phyloP scores from a whole-genome alignment of 495 filamentous ascomycete species.

The Neurospora pannonica region DNA sequence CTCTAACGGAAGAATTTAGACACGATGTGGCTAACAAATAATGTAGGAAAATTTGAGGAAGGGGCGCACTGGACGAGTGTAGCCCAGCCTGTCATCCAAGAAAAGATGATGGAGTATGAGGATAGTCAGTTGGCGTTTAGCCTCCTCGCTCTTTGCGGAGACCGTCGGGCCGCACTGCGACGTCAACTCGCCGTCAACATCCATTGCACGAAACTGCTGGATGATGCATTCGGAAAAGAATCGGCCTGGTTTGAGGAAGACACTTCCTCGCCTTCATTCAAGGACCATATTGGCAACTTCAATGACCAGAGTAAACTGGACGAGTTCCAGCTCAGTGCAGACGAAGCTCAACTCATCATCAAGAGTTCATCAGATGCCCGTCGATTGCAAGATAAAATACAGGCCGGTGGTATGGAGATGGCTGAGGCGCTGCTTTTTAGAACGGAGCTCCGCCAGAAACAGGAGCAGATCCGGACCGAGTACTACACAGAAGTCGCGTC shows the following conservation, averaged over 20 bases:
- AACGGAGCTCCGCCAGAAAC: constrained; percentile 14
- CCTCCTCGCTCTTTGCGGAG: constrained; percentile 38
- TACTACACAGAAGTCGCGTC: constrained; percentile 15
- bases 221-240: constrained; percentile 2
- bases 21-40: background rate
- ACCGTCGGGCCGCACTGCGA: constrained; percentile 20
- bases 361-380: background rate
- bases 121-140: constrained; percentile 30
- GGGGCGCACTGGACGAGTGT: constrained; percentile 30
- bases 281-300: constrained; percentile 1
- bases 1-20: background rate
- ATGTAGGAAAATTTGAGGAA: constrained; percentile 11
- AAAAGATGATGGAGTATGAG: constrained; percentile 31
- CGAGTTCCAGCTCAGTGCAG: constrained; percentile 13
- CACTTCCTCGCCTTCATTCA: background rate
- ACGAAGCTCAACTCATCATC: constrained; percentile 5
- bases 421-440: constrained; percentile 8
- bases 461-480: constrained; percentile 14
- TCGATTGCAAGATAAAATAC: background rate
- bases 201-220: constrained; percentile 19
- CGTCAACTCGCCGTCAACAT: constrained; percentile 26
- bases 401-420: constrained; percentile 1
- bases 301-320: constrained; percentile 9
- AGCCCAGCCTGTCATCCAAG: constrained; percentile 28
- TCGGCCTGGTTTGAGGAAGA: background rate